Base-by-base conservation (phyloP, 805 yeast genomes). In the Yamadazyma ubonensis region DNA sequence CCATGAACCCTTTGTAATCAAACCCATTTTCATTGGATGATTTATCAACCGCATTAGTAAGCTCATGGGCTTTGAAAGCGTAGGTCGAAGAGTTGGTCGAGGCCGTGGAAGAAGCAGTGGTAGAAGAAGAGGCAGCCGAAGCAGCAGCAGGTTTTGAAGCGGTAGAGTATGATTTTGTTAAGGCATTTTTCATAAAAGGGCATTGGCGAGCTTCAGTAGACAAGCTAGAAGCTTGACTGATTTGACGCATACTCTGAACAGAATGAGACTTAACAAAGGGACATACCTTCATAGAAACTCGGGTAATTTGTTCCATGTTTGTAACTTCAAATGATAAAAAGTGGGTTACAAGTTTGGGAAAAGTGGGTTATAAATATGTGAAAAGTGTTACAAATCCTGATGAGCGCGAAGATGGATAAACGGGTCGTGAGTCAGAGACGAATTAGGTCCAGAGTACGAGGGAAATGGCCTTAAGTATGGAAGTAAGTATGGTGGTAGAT, bases 121-220 rank as follows among this genome's bases (percentile, higher is more conserved):
- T 43, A 18, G 28, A 3, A 15, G 21, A 14, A 6, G 75, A 56
- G 22, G 39, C 45, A 33, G 77, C 73, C 25, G 74, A 68, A 16
- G 79, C 78, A 28, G 59, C 61, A 26, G 53, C 65, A 4, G 74
- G 66, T 46, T 63, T 64, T 10, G 78, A 62, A 33, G 79, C 72
- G 20, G 70, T 59, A 9, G 80, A 70, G 53, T 76, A 76, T 35
- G 44, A 15, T 61, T 75, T 70, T 36, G 51, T 54, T 38, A 88
- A 64, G 26, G 96, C 96, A 38, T 81, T 80, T 18, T 87, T 87
- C 84, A 89, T 86, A 41, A 89, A 84, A n/a, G 98, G 98, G 63
- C 98, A 90, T 45, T 73, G 76, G 32, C 75, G 62, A 39, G 95
- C 96, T 48, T 76, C 77, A 32, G 64, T 54, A 33, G 73, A 67